Evolutionary conservation across 1,139 yeast genomes (phyloP).

Genomic region (Geotrichum europaeum): DNA sequence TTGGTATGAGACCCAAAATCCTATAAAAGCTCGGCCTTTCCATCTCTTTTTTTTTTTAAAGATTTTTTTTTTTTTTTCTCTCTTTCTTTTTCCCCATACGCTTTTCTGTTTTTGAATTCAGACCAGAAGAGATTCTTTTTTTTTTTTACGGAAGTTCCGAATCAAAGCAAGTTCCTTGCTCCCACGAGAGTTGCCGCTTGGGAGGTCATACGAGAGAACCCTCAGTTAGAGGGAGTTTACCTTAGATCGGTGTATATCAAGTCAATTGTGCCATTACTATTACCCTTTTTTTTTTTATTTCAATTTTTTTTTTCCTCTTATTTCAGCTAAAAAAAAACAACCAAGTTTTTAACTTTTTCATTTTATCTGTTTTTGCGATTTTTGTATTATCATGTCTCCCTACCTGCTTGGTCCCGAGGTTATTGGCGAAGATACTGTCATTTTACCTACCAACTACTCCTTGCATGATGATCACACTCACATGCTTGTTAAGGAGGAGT

Average conservation of each 20-base stretch:
- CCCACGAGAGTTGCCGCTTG: conserved; percentile 28
- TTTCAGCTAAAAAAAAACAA: not conserved
- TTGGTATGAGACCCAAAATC: not conserved
- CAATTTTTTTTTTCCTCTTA: conserved; percentile 1
- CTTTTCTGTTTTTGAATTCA: conserved; percentile 3
- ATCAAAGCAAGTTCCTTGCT: conserved; percentile 19
- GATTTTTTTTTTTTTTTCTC: conserved; percentile 13
- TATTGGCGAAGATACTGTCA: conserved; percentile 15
- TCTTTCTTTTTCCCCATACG: conserved; percentile 14
- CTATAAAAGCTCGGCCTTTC: not conserved
- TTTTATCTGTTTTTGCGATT: not conserved
- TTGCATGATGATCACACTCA: not conserved
- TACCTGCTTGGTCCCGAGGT: conserved; percentile 17
- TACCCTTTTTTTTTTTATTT: not conserved
- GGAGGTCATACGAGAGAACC: conserved; percentile 22
- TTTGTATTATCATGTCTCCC: conserved; percentile 17
- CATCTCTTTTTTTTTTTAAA: not conserved
- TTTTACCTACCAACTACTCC: conserved; percentile 8
- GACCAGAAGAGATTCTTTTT: conserved; percentile 7
- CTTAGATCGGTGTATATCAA: conserved; percentile 13
- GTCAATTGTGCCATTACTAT: conserved; percentile 4
- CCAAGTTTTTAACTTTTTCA: not conserved
- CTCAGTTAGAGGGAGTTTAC: conserved; percentile 21
- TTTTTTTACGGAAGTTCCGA: conserved; percentile 13
- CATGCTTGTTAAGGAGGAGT: conserved; percentile 10